Conservation (phyloP, 371 early-diverging fungal species). For the Actinomucor elegans region DNA sequence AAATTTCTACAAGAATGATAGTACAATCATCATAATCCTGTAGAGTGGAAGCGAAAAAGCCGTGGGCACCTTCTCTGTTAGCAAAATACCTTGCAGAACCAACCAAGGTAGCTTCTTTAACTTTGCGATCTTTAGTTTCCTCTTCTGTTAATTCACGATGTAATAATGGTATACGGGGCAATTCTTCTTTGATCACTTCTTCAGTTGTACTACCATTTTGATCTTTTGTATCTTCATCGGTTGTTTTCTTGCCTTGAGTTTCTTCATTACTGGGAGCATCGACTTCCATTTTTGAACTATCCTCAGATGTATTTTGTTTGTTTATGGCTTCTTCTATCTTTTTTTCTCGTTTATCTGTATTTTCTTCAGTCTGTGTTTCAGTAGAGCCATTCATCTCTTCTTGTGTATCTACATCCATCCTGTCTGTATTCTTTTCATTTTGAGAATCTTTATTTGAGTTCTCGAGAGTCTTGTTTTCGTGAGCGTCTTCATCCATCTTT, state of each 20-base stretch:
- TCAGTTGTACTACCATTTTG: too few species aligned
- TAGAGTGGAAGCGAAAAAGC: conserved; percentile 49
- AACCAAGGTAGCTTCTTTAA: conserved; percentile 42
- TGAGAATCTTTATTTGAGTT: neutral
- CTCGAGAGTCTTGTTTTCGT: neutral
- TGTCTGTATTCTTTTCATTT: neutral
- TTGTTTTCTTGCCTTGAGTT: neutral
- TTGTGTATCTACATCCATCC: neutral
- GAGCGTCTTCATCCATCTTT: neutral
- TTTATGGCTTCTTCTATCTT: neutral
- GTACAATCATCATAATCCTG: conserved; percentile 60
- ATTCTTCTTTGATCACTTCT: conserved; percentile 1
- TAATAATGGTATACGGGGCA: conserved; percentile 30
- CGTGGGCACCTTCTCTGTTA: conserved; percentile 48
- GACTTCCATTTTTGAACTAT: neutral
- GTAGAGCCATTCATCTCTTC: neutral
- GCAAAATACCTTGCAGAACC: conserved; percentile 47
- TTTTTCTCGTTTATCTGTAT: neutral
- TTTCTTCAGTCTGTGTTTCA: neutral
- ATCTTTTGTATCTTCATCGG: neutral
- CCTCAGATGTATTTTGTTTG: neutral
- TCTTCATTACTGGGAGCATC: neutral
- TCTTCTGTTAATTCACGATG: conserved; percentile 37
- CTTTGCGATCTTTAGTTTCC: conserved; percentile 27
- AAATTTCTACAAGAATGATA: conserved; percentile 49